These are phyloP conservation scores for Astragalus glycyphyllos DNA, from an alignment of 306 rosid genomes.

Conservation along the genomic window DNA sequence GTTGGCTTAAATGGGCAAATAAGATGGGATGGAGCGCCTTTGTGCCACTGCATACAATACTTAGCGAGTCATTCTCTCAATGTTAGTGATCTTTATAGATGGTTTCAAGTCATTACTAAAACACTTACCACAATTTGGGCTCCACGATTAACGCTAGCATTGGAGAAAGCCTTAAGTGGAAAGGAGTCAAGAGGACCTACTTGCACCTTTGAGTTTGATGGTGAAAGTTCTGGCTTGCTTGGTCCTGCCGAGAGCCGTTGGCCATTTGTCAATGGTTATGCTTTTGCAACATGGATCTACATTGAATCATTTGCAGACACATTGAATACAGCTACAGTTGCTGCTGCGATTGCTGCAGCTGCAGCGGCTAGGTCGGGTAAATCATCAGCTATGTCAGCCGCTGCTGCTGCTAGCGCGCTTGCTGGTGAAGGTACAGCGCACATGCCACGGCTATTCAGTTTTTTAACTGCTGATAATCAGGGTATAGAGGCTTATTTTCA, in stretches of 20 bases:
- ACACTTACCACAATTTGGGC: slow-evolving; percentile 83
- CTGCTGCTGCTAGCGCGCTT: slow-evolving; percentile 99
- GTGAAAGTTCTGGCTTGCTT: slow-evolving; percentile 99
- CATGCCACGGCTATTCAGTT: slow-evolving; percentile 97
- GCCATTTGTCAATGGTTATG: slow-evolving; percentile 96
- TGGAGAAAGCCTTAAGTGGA: slow-evolving; percentile 91
- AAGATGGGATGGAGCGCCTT: slow-evolving; percentile 92
- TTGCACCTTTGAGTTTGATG: slow-evolving; percentile 96
- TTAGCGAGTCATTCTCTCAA: slow-evolving; percentile 89
- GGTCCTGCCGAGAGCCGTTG: slow-evolving; percentile 99
- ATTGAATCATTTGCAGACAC: slow-evolving; percentile 99
- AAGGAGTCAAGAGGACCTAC: slow-evolving; percentile 97
- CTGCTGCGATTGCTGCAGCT: slow-evolving; percentile 99
- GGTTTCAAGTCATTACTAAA: slow-evolving; percentile 82
- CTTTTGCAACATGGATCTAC: slow-evolving; percentile 98
- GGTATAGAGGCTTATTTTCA: slow-evolving; percentile 99
- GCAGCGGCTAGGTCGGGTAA: slow-evolving; percentile 97
- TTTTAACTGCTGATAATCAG: slow-evolving; percentile 95
- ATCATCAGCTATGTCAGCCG: slow-evolving; percentile 99
- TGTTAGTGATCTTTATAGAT: slow-evolving; percentile 73
- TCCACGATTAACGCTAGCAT: slow-evolving; percentile 74
- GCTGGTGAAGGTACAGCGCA: slow-evolving; percentile 99
- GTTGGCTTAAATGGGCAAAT: slow-evolving; percentile 66
- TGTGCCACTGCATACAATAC: slow-evolving; percentile 92
- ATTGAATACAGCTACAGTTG: slow-evolving; percentile 95